Evolutionary conservation across 148 eudicot genomes (phyloP).

Genomic region (Cornus suecica): DNA sequence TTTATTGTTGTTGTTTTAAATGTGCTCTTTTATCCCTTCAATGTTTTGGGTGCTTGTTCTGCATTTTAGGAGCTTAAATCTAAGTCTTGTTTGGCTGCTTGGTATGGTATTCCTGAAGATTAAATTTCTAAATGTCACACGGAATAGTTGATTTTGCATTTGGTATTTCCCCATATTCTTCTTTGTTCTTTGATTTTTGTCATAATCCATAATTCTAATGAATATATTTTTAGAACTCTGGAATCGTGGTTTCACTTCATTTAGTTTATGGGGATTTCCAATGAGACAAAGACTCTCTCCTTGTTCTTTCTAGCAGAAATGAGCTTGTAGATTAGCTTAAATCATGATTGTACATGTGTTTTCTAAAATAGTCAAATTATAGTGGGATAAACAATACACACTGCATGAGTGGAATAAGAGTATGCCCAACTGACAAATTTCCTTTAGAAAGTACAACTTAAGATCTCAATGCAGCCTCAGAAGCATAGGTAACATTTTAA

Average conservation of each 20-base stretch:
- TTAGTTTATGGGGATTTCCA: background rate
- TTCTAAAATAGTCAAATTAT: background rate
- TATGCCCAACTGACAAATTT: background rate
- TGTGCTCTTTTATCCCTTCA: background rate
- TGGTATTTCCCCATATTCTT: background rate
- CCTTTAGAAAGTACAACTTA: background rate
- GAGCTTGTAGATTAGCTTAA: background rate
- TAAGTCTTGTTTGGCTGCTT: too few relatives aligned
- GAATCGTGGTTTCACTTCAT: background rate
- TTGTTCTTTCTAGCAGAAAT: background rate
- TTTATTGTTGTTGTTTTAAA: background rate
- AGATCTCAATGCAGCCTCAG: background rate
- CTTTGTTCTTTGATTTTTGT: background rate
- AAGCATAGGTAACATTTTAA: background rate
- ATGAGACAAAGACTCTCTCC: background rate
- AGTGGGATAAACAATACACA: background rate
- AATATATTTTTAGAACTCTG: too few relatives aligned
- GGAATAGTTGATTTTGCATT: background rate
- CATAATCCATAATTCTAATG: background rate
- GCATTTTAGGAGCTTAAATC: too few relatives aligned
- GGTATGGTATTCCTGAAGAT: too few relatives aligned
- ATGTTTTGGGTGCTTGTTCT: background rate
- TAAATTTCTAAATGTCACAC: too few relatives aligned
- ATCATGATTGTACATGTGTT: background rate
- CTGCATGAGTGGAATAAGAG: background rate